phyloP scores from a whole-genome alignment of 257 asterid species.

The Scutellaria galericulata region DNA sequence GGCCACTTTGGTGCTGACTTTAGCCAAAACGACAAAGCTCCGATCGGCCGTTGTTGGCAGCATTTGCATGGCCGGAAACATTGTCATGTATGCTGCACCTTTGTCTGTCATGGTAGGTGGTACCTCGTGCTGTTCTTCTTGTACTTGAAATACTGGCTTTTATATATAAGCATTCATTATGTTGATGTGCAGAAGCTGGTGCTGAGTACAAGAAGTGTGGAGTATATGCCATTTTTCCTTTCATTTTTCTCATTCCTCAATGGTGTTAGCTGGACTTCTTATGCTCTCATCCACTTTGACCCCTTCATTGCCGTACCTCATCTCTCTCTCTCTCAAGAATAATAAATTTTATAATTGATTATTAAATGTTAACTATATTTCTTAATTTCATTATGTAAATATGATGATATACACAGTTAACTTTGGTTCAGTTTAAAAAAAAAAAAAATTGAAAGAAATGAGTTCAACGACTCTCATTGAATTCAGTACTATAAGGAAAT shows the following conservation, averaged over 20 bases:
- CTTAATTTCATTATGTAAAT: too few species aligned
- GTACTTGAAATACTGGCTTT: too few species aligned
- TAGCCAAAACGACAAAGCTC: constrained; percentile 51
- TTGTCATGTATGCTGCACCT: constrained; percentile 86
- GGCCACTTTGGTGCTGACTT: constrained; percentile 51
- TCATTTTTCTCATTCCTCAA: constrained; percentile 78
- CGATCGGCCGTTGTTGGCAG: constrained; percentile 75
- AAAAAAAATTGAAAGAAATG: too few species aligned
- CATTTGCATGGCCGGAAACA: constrained; percentile 74
- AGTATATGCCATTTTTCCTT: constrained; percentile 85
- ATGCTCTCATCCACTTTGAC: constrained; percentile 73
- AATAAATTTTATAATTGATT: too few species aligned
- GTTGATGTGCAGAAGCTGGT: constrained; percentile 69
- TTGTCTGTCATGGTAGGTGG: constrained; percentile 68
- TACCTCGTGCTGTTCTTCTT: too few species aligned
- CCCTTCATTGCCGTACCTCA: constrained; percentile 68
- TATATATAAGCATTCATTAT: too few species aligned
- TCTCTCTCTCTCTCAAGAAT: background rate
- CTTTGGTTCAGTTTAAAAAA: too few species aligned
- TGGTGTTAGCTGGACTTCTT: constrained; percentile 80
- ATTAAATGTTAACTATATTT: too few species aligned
- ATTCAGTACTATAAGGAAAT: too few species aligned
- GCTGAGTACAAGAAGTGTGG: constrained; percentile 80
- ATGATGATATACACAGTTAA: too few species aligned
- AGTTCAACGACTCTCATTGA: too few species aligned